Evolutionary conservation across 176 grass and related monocot species (phyloP).

Genomic region (Eremochloa ophiuroides): DNA sequence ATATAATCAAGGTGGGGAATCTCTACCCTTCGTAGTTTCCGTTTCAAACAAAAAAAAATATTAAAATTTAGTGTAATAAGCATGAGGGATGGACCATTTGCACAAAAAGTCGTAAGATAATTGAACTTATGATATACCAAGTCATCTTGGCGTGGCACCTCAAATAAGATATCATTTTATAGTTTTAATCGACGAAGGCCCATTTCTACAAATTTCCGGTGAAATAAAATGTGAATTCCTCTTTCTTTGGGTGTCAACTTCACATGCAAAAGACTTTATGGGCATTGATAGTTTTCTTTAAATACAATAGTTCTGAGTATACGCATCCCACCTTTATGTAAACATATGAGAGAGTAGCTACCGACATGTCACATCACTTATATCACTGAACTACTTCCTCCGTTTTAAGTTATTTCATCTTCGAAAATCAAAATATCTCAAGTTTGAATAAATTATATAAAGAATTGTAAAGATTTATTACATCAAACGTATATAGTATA

Average conservation of each 20-base stretch:
- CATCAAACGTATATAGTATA: no score
- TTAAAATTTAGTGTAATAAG: neutral
- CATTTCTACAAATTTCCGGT: neutral
- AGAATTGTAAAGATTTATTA: no score
- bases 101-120: neutral
- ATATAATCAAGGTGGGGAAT: no score
- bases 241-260: neutral
- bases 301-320: no score
- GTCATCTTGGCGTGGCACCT: neutral
- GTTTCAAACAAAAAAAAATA: no score
- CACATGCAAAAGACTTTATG: no score
- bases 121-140: neutral
- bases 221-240: neutral
- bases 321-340: neutral
- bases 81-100: neutral
- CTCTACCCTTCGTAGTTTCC: no score
- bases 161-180: neutral
- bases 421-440: no score
- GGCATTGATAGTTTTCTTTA: no score
- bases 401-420: no score
- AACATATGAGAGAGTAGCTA: neutral
- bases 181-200: neutral
- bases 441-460: no score
- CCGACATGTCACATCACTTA: neutral
- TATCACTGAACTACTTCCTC: no score